Evolutionary conservation across 75 land plant species (phyloP).

Genomic region (Pseudotsuga menziesii): DNA sequence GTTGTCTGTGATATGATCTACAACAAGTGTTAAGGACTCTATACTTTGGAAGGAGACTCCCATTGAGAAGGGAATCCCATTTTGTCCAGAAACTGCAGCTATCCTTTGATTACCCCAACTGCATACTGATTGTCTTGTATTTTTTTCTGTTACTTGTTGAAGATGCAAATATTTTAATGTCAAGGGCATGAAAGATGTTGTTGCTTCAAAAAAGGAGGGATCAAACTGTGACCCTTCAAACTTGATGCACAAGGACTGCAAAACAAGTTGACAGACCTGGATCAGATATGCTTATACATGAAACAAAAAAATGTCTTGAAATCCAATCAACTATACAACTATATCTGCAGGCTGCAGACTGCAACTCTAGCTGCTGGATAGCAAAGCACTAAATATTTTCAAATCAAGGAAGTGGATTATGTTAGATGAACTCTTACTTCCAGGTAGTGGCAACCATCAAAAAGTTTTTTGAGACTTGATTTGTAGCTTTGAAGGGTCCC

Average conservation of each 20-base stretch:
- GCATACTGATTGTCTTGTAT: slow-evolving; percentile 5
- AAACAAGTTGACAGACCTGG: neutral
- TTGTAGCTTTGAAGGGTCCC: slow-evolving; percentile 10
- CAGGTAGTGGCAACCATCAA: slow-evolving; percentile 31
- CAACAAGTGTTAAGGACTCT: slow-evolving; percentile 41
- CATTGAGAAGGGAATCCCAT: slow-evolving; percentile 7
- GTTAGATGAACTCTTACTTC: slow-evolving; percentile 19
- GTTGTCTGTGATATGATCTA: slow-evolving; percentile 51
- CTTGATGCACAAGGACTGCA: slow-evolving; percentile 33
- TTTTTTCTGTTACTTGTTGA: slow-evolving; percentile 16
- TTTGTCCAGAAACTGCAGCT: slow-evolving; percentile 1
- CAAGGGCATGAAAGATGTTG: slow-evolving; percentile 16
- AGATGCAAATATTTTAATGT: slow-evolving; percentile 26
- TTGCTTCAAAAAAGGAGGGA: neutral
- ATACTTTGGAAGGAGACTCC: slow-evolving; percentile 8
- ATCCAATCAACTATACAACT: neutral
- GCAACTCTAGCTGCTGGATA: neutral
- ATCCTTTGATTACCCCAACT: slow-evolving; percentile 4
- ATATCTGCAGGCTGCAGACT: neutral
- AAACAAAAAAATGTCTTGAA: neutral
- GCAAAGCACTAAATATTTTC: neutral
- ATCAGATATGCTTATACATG: neutral
- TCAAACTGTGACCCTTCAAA: slow-evolving; percentile 11
- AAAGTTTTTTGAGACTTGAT: slow-evolving; percentile 22
- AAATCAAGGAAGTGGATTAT: neutral